Conservation (phyloP, 1,284 basidiomycete species). For the Malassezia caprae region DNA sequence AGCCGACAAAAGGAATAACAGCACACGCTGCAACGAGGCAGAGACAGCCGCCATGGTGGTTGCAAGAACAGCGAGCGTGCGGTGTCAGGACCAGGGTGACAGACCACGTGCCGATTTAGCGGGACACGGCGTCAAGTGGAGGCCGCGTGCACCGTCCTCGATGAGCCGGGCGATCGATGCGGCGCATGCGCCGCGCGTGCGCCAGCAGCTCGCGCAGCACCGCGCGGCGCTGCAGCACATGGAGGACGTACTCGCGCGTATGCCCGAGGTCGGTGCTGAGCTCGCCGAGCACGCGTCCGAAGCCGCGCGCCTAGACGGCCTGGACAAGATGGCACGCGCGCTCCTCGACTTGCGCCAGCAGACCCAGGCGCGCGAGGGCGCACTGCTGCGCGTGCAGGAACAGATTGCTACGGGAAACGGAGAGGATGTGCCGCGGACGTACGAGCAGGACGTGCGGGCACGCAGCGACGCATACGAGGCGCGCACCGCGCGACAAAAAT, state of each 20-base stretch:
- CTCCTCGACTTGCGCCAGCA: conserved; percentile 30
- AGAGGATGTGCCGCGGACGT: conserved; percentile 14
- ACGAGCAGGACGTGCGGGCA: conserved; percentile 15
- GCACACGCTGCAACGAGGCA: not conserved
- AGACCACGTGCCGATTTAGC: not conserved
- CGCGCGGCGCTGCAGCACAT: not conserved
- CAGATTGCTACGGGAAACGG: not conserved
- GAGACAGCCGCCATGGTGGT: conserved; percentile 5
- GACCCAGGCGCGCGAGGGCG: conserved; percentile 18
- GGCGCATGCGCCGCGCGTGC: conserved; percentile 11
- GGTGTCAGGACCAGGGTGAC: not conserved
- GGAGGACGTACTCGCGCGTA: not conserved
- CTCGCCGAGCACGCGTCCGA: conserved; percentile 13
- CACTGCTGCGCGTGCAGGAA: conserved; percentile 19
- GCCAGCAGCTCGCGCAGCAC: conserved; percentile 8
- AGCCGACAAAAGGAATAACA: not conserved
- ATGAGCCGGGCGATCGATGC: conserved; percentile 3
- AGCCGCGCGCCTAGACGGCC: conserved; percentile 11
- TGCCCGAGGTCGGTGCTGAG: conserved; percentile 11
- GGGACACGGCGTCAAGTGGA: not conserved
- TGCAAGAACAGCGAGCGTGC: not conserved
- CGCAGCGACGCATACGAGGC: conserved; percentile 19
- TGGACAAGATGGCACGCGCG: conserved; percentile 24
- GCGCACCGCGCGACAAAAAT: conserved; percentile 28
- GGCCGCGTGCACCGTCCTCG: not conserved